Percentiles rank a stretch among this genome's conserved stretches.
phyloP scores from a whole-genome alignment of 257 asterid genomes.

The Nemophila menziesii region DNA sequence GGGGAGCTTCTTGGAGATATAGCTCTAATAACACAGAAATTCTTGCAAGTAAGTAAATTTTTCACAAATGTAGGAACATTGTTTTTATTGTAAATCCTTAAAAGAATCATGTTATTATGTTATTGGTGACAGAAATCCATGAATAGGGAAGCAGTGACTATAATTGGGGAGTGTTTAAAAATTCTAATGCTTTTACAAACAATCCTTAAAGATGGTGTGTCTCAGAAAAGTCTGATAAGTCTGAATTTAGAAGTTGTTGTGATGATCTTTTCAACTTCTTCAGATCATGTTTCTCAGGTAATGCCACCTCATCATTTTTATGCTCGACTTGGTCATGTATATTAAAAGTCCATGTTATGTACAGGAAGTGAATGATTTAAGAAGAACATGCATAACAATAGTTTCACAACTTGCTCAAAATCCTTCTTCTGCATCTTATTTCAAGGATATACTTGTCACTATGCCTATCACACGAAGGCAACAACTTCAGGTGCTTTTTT shows the following conservation, averaged over 20 bases:
- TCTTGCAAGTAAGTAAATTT: constrained; percentile 49
- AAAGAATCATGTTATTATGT: constrained; percentile 11
- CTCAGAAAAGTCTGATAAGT: constrained; percentile 54
- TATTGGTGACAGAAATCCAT: constrained; percentile 47
- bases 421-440: constrained; percentile 52
- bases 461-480: constrained; percentile 75
- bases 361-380: constrained; percentile 62
- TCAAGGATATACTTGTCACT: constrained; percentile 64
- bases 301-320: constrained; percentile 7
- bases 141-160: constrained; percentile 53
- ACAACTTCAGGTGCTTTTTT: constrained; percentile 85
- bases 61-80: constrained; percentile 3
- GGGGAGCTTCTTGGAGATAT: constrained; percentile 74
- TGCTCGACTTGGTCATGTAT: constrained; percentile 8
- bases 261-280: constrained; percentile 50
- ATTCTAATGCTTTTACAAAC: constrained; percentile 68
- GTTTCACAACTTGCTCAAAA: constrained; percentile 93
- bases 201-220: constrained; percentile 40
- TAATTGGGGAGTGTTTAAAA: constrained; percentile 84
- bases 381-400: constrained; percentile 42
- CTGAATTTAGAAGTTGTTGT: constrained; percentile 72
- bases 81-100: constrained; percentile 11
- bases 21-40: constrained; percentile 32
- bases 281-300: constrained; percentile 53
- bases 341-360: constrained; percentile 19